Evolutionary conservation across 2,329 filamentous ascomycete genomes (phyloP).

Genomic region (Tolypocladium ovalisporum): DNA sequence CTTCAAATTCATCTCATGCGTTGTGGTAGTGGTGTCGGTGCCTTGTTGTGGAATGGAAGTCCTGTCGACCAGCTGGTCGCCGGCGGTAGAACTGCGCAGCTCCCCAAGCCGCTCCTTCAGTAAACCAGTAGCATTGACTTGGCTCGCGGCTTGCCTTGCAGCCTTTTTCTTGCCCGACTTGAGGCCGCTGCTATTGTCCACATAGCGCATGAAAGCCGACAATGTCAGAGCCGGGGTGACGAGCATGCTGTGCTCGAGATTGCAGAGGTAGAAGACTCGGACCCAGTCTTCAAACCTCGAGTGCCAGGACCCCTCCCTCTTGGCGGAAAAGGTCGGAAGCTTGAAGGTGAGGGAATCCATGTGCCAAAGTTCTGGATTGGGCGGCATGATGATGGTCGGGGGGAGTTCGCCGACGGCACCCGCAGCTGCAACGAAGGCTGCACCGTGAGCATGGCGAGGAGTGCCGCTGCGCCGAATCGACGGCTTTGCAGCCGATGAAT

Average conservation of each 20-base stretch:
- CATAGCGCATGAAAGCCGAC: conserved; percentile 18
- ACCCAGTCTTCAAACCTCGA: conserved; percentile 23
- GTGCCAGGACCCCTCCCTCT: conserved; percentile 20
- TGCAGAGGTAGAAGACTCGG: conserved; percentile 16
- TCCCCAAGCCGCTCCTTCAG: conserved; percentile 11
- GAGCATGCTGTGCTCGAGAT: conserved; percentile 9
- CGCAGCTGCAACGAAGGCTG: neutral
- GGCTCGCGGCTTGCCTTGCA: conserved; percentile 18
- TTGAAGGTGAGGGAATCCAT: conserved; percentile 11
- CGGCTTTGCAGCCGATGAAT: neutral
- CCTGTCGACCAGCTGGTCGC: neutral
- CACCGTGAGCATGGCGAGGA: neutral
- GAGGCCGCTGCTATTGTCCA: conserved; percentile 18
- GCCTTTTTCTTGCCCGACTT: conserved; percentile 19
- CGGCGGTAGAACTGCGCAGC: conserved; percentile 1
- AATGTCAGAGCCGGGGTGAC: conserved; percentile 13
- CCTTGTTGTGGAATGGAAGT: neutral
- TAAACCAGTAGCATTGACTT: conserved; percentile 13
- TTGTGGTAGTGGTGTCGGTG: neutral
- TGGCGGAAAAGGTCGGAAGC: conserved; percentile 15
- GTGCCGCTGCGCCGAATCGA: neutral
- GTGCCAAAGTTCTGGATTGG: conserved; percentile 10
- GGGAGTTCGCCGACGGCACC: neutral
- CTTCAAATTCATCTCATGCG: neutral
- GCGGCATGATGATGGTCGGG: conserved; percentile 9